phyloP scores from a whole-genome alignment of 2,329 filamentous ascomycete species.

The Sordariomycetes sp. region DNA sequence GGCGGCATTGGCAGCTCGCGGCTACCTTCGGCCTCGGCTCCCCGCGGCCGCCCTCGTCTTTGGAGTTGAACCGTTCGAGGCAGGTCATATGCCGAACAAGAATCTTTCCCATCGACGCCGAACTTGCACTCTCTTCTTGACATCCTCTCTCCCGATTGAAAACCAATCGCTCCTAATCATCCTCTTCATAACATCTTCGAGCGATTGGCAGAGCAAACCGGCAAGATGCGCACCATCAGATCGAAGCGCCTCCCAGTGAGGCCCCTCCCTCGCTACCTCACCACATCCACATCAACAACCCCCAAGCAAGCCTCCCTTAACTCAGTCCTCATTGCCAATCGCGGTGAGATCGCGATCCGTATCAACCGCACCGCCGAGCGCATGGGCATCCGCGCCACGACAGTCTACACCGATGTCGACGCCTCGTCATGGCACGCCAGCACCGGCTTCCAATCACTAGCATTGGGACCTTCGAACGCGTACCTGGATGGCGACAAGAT shows the following conservation, averaged over 20 bases:
- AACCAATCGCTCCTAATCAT: no score
- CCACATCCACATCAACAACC: slow-evolving; percentile 20
- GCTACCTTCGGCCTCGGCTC: slow-evolving; percentile 20
- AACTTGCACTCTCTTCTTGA: not conserved
- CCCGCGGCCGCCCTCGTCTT: slow-evolving; percentile 17
- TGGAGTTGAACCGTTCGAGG: not conserved
- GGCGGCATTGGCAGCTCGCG: no score
- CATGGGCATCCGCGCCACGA: slow-evolving; percentile 87
- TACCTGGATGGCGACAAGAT: slow-evolving; percentile 94
- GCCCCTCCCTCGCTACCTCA: slow-evolving; percentile 27
- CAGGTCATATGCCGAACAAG: not conserved
- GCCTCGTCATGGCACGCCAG: slow-evolving; percentile 79
- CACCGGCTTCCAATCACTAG: slow-evolving; percentile 73
- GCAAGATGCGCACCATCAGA: slow-evolving; percentile 45
- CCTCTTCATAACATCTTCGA: no score
- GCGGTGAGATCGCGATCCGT: slow-evolving; percentile 91
- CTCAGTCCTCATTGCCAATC: slow-evolving; percentile 90
- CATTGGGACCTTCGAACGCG: slow-evolving; percentile 68
- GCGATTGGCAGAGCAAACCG: no score
- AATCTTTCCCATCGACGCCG: not conserved
- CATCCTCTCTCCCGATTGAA: no score
- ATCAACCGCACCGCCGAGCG: slow-evolving; percentile 81
- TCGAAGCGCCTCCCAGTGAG: slow-evolving; percentile 38
- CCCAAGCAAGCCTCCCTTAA: slow-evolving; percentile 43
- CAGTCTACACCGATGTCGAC: slow-evolving; percentile 90